These are phyloP conservation scores for Pyrenophora graminea DNA, from an alignment of 2,329 filamentous ascomycete genomes.

Conservation along the genomic window DNA sequence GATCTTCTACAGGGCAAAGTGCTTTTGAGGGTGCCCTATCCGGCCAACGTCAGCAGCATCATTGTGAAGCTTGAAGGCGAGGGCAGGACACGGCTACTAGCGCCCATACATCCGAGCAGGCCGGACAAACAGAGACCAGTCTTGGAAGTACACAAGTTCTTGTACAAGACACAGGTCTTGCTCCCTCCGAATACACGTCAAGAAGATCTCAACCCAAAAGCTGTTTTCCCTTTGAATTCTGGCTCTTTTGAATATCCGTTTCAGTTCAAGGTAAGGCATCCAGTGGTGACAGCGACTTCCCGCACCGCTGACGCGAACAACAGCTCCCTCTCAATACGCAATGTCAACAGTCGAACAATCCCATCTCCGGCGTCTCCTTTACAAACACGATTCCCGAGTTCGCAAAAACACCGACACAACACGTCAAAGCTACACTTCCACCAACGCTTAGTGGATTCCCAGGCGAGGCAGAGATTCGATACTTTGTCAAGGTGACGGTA, in stretches of 20 bases:
- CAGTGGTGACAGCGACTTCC: neutral
- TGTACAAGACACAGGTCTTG: slow-evolving; percentile 75
- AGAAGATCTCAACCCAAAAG: slow-evolving; percentile 48
- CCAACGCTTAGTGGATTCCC: slow-evolving; percentile 88
- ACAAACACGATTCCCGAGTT: slow-evolving; percentile 51
- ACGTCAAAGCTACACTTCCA: slow-evolving; percentile 84
- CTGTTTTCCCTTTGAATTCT: slow-evolving; percentile 64
- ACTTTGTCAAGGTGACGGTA: slow-evolving; percentile 95
- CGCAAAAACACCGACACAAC: slow-evolving; percentile 56
- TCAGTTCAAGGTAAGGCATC: slow-evolving; percentile 69
- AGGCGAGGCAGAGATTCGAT: slow-evolving; percentile 84
- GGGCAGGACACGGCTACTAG: slow-evolving; percentile 68
- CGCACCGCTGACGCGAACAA: neutral
- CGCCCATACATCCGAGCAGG: slow-evolving; percentile 49
- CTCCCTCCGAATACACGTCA: slow-evolving; percentile 62
- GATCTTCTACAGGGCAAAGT: slow-evolving; percentile 69
- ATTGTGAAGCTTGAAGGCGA: slow-evolving; percentile 85
- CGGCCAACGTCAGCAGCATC: slow-evolving; percentile 58
- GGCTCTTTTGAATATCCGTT: slow-evolving; percentile 79
- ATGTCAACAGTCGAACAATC: slow-evolving; percentile 53
- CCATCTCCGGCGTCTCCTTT: slow-evolving; percentile 51
- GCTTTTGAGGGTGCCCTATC: slow-evolving; percentile 49
- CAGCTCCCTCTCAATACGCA: slow-evolving; percentile 70
- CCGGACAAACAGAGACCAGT: slow-evolving; percentile 52
- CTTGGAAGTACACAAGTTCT: slow-evolving; percentile 63